Evolutionary conservation across 2,329 filamentous ascomycete species (phyloP), one percentile per base, ranked within the genome.

Genomic region (Fusarium zealandicum): DNA sequence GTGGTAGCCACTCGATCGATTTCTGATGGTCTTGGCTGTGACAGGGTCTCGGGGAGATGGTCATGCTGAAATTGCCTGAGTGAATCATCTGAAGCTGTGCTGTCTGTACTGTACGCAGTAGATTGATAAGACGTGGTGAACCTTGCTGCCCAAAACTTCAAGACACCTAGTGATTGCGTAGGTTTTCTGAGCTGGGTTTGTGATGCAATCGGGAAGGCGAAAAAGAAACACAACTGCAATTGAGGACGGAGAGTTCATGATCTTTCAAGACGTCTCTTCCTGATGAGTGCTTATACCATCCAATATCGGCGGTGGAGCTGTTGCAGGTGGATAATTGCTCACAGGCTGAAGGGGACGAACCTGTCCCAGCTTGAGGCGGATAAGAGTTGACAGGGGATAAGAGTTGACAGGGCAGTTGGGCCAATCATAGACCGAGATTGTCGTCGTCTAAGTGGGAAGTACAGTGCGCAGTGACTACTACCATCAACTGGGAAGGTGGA

Each of bases 21-120:
- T 45, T 61, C 31, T 61, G 59, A 56, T 38, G 59, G 59, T 57
- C 59, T 63, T 63, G 59, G 59, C 55, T 57, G 59, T 61, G 39
- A 60, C 59, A 63, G 25, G 59, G 56, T 61, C 52, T 57, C 44
- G 56, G 59, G 17, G 47, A 63, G 47, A 47, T 39, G 30, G 35
- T 47, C 31, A 36, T 27, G 57, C 48, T 61, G 59, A 59, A 63
- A 63, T 62, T 60, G 49, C 32, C 35, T 57, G 39, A 35, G 40
- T 33, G 11, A 30, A 53, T 16, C 43, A 30, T 35, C 12, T 41
- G 25, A 48, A 22, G 38, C 16, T 17, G 22, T 8, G 9, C 22
- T 20, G 20, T 20, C 22, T 20, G 20, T 20, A 20, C 20, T 20
- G 20, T 20, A 4, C 20, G 30, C 16, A 20, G 18, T 30, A 30